phyloP scores from a whole-genome alignment of 768 basidiomycete genomes.

The Gelatoporia subvermispora region DNA sequence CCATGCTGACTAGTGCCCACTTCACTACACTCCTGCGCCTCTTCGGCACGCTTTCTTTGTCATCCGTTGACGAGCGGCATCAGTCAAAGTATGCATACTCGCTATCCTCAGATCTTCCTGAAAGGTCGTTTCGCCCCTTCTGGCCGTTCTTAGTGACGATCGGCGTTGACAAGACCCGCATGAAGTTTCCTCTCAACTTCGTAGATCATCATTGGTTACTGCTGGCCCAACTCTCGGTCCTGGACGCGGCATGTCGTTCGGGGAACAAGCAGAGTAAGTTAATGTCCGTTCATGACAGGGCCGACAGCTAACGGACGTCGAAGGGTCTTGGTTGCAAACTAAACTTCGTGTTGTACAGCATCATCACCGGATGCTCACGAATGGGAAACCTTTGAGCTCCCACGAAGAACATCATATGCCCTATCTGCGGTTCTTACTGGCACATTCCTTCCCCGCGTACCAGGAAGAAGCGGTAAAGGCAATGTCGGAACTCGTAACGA shows the following conservation, averaged over 20 bases:
- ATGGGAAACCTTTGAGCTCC: no score
- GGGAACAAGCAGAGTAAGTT: no score
- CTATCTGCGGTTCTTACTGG: conserved; percentile 8
- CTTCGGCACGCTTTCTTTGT: conserved; percentile 45
- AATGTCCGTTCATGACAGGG: not conserved
- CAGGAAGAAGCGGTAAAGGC: not conserved
- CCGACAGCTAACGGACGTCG: not conserved
- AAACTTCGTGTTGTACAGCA: not conserved
- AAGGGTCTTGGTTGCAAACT: not conserved
- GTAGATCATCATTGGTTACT: conserved; percentile 65
- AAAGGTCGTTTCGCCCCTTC: conserved; percentile 25
- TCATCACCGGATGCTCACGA: not conserved
- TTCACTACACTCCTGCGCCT: conserved; percentile 41
- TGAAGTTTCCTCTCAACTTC: conserved; percentile 26
- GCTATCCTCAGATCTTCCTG: conserved; percentile 25
- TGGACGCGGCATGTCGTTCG: no score
- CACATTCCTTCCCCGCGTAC: conserved; percentile 8
- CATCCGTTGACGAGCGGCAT: conserved; percentile 18
- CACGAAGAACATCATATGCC: not conserved
- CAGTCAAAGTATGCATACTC: conserved; percentile 24
- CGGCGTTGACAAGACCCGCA: conserved; percentile 37
- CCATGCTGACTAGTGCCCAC: conserved; percentile 28
- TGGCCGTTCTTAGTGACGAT: conserved; percentile 49
- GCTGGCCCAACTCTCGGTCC: conserved; percentile 36
- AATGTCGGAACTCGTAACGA: no score